These are phyloP conservation scores for Aspergillus diversus DNA, from an alignment of 495 filamentous ascomycete species.

Conservation along the genomic window DNA sequence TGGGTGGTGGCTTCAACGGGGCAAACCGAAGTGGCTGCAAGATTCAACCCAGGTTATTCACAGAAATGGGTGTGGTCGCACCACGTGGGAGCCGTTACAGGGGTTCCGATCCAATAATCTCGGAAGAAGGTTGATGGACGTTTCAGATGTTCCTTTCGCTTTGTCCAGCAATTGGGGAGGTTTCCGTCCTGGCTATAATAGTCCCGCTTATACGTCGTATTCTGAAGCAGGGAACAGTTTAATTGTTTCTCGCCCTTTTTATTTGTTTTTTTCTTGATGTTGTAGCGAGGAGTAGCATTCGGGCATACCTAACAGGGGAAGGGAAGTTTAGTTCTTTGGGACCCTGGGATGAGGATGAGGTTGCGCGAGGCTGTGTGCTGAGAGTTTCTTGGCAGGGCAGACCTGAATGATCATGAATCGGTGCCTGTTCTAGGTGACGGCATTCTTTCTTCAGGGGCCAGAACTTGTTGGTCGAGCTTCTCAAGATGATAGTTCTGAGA, in stretches of 20 bases:
- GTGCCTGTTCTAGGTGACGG: not conserved
- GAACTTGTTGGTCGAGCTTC: no score
- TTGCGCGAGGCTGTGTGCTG: not conserved
- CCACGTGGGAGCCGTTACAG: conserved; percentile 4
- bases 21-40: not conserved
- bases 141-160: not conserved
- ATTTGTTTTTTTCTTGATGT: no score
- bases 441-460: not conserved
- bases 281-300: no score
- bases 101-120: not conserved
- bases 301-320: no score
- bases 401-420: not conserved
- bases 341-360: not conserved
- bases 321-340: no score
- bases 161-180: no score
- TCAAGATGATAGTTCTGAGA: no score
- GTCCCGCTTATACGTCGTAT: no score
- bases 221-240: no score
- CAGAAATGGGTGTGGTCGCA: conserved; percentile 1
- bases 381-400: not conserved
- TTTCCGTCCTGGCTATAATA: no score
- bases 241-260: no score
- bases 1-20: not conserved
- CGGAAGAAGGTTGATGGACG: not conserved
- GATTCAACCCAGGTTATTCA: no score